Percentiles rank a stretch among this genome's conserved stretches.
These are phyloP conservation scores for Cephaloascus albidus DNA, from an alignment of 805 yeast species.

Conservation along the genomic window DNA sequence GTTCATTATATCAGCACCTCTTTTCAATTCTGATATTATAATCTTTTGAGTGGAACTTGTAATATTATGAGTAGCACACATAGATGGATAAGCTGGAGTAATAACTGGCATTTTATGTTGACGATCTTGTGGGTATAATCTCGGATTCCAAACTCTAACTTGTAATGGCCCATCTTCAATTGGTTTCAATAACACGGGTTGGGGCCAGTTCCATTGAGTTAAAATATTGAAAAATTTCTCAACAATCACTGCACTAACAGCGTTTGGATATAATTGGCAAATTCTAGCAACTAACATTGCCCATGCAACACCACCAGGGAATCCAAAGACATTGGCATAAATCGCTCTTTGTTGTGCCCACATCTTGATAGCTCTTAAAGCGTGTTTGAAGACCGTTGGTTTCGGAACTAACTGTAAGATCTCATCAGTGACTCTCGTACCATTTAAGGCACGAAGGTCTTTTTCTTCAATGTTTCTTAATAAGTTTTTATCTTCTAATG, in stretches of 20 bases:
- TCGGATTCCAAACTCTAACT: slow-evolving; percentile 95
- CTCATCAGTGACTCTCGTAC: slow-evolving; percentile 96
- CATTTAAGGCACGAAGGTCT: slow-evolving; percentile 84
- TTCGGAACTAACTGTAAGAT: slow-evolving; percentile 85
- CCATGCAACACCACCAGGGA: slow-evolving; percentile 99
- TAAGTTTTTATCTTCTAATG: slow-evolving; percentile 76
- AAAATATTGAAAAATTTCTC: slow-evolving; percentile 81
- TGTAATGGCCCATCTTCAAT: slow-evolving; percentile 97
- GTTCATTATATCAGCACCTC: slow-evolving; percentile 66
- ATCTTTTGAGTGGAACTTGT: slow-evolving; percentile 81
- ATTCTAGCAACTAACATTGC: slow-evolving; percentile 98
- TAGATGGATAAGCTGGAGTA: slow-evolving; percentile 96
- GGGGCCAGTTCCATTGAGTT: slow-evolving; percentile 96
- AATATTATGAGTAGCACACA: slow-evolving; percentile 98
- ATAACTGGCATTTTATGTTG: slow-evolving; percentile 95
- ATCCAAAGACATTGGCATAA: slow-evolving; percentile 91
- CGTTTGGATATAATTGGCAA: slow-evolving; percentile 94
- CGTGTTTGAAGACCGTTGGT: slow-evolving; percentile 86
- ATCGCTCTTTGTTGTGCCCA: slow-evolving; percentile 97
- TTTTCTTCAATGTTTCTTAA: slow-evolving; percentile 83
- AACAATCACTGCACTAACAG: slow-evolving; percentile 87
- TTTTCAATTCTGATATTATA: slow-evolving; percentile 65
- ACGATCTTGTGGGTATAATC: slow-evolving; percentile 80
- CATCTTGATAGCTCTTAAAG: slow-evolving; percentile 82
- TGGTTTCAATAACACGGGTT: slow-evolving; percentile 85